Percentiles rank a stretch among this genome's conserved stretches.
phyloP scores from a whole-genome alignment of 2,329 filamentous ascomycete species.

The Cladosporium velox region DNA sequence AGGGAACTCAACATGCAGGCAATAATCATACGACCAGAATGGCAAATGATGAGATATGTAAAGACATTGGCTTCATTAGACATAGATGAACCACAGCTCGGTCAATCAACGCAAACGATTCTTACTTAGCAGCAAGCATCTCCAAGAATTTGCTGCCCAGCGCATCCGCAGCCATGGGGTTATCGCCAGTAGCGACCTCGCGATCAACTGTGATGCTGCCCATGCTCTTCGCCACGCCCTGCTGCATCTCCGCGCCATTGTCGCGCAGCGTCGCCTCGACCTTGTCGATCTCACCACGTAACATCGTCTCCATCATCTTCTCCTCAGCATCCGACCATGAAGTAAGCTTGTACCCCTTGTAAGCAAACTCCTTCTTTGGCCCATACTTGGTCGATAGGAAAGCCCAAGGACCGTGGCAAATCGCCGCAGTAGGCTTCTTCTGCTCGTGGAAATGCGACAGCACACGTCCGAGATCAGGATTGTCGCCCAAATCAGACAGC shows the following conservation, averaged over 20 bases:
- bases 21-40: conserved; percentile 21
- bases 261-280: conserved; percentile 43
- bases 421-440: conserved; percentile 47
- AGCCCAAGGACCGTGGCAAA: conserved; percentile 52
- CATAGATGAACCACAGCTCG: background rate
- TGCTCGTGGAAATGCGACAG: conserved; percentile 44
- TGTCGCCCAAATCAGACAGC: conserved; percentile 44
- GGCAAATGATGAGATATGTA: background rate
- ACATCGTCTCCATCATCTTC: conserved; percentile 48
- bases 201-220: conserved; percentile 48
- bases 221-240: conserved; percentile 42
- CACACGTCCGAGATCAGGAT: conserved; percentile 47
- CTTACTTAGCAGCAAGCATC: conserved; percentile 10
- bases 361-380: conserved; percentile 42
- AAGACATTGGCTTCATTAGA: background rate
- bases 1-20: conserved; percentile 21
- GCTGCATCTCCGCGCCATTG: conserved; percentile 49
- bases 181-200: conserved; percentile 30
- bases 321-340: conserved; percentile 51
- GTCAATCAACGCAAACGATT: background rate
- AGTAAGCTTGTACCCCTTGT: conserved; percentile 50
- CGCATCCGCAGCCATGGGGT: conserved; percentile 8
- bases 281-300: conserved; percentile 47
- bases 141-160: conserved; percentile 2
- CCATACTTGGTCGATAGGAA: conserved; percentile 46